Conservation (phyloP, 208 protist species). For the Trypanosoma lewisi region DNA sequence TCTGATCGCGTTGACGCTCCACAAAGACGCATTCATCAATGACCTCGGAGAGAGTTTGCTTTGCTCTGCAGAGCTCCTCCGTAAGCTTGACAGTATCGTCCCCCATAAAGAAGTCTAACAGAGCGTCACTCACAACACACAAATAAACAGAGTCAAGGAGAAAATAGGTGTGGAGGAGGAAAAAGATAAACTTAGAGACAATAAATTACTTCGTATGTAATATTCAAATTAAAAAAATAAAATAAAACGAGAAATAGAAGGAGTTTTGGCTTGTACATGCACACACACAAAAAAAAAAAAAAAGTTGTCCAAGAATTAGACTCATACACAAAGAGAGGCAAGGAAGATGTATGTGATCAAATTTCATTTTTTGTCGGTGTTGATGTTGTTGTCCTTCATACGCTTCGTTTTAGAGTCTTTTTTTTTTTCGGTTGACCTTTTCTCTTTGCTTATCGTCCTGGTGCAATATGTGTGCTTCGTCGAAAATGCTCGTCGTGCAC, state of each 20-base stretch:
- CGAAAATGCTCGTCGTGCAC: conserved; percentile 49
- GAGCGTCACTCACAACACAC: background rate
- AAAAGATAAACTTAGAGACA: conserved; percentile 1
- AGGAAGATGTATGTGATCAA: no score
- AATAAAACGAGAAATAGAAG: no score
- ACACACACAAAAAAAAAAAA: background rate
- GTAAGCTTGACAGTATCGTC: background rate
- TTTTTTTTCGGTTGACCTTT: background rate
- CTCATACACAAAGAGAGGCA: background rate
- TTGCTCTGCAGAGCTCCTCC: conserved; percentile 27
- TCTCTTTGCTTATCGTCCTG: conserved; percentile 31
- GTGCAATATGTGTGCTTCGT: conserved; percentile 49
- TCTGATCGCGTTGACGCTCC: conserved; percentile 55
- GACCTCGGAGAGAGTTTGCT: conserved; percentile 58
- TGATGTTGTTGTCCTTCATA: no score
- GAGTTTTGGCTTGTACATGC: no score
- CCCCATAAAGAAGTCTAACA: background rate
- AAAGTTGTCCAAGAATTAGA: background rate
- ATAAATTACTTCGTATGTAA: background rate
- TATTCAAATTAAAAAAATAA: background rate
- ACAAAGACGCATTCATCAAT: conserved; percentile 79
- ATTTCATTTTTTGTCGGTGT: no score
- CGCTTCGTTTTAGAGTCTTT: background rate
- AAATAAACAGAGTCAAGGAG: no score
- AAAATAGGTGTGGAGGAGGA: no score